Evolutionary conservation across 257 asterid species (phyloP), one percentile per base, ranked within the genome.

Genomic region (Rubia yunnanensis): DNA sequence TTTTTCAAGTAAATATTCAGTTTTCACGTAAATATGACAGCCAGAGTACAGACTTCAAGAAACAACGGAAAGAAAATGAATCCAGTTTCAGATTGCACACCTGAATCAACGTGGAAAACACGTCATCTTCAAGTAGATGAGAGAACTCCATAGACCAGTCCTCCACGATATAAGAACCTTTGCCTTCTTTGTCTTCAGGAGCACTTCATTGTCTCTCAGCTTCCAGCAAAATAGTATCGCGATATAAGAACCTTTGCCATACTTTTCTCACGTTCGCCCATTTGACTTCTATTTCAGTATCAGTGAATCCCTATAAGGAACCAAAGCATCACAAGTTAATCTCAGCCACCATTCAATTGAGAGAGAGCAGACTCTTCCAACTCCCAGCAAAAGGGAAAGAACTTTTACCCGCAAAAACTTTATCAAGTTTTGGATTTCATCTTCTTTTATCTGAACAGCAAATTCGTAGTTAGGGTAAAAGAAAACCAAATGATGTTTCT

Each of bases 211-310:
- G 99, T 77, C 97, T 86, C 74, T 78, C 83, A n/a, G 99, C 96
- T 84, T 94, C 99, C 53, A 88, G 96, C 71, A 90, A 48, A 66
- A 94, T 46, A 46, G 99, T 81, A 83, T 88, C 91, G 1, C 86
- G 88, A 68, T 94, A 94, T 79, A 88, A 50, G 82, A 88, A 94
- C 77, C 99, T 85, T 72, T 82, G 99, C 97, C 99, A 90, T 55
- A 90, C 82, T 73, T 79, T 90, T 77, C 71, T 91, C 74, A 94
- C 89, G 64, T 90, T 90, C 41, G 82, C 82, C 83, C 86, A 44
- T 72, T 83, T 94, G 73, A 77, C 59, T 70, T 94, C 89, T 56
- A 88, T 80, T 72, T 90, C 99, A n/a, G 88, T 84, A 82, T 85
- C 95, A 44, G 84, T 84, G 70, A 88, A 74, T 57, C 83, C 73